phyloP scores from a whole-genome alignment of 768 basidiomycete genomes.

The Symmetrospora coprosmae region DNA sequence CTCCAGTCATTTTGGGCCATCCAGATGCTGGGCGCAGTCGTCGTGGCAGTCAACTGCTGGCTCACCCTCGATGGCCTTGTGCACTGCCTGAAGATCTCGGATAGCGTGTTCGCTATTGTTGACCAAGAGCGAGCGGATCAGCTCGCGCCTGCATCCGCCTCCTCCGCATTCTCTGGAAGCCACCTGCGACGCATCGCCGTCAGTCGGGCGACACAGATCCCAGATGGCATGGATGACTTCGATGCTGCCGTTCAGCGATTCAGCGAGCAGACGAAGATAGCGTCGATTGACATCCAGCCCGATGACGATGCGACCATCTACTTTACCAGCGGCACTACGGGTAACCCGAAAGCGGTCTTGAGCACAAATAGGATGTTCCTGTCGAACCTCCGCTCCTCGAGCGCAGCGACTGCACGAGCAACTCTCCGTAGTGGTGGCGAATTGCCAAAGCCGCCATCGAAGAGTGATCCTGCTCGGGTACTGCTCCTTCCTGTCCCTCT shows the following conservation, averaged over 20 bases:
- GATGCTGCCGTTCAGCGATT: constrained; percentile 38
- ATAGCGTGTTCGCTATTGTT: constrained; percentile 46
- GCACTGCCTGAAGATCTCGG: constrained; percentile 47
- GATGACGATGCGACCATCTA: constrained; percentile 50
- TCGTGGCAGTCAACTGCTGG: constrained; percentile 44
- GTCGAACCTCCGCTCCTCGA: constrained; percentile 46
- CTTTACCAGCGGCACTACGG: constrained; percentile 53
- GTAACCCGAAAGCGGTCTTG: constrained; percentile 52
- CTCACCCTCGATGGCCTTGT: constrained; percentile 38
- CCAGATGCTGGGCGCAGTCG: constrained; percentile 51
- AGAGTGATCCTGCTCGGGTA: constrained; percentile 9
- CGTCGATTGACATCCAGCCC: neutral
- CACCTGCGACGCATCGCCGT: constrained; percentile 25
- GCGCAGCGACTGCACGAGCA: neutral
- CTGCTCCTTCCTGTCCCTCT: constrained; percentile 48
- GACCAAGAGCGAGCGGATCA: constrained; percentile 44
- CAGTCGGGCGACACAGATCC: constrained; percentile 13
- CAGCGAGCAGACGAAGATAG: too few species aligned
- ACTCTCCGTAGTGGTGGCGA: constrained; percentile 16
- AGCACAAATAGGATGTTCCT: constrained; percentile 52
- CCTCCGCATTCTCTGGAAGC: neutral
- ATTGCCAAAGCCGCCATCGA: constrained; percentile 18
- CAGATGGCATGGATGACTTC: constrained; percentile 39
- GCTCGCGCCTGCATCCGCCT: neutral
- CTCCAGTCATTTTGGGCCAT: constrained; percentile 47